Evolutionary conservation across 306 rosid species (phyloP), one percentile per base, ranked within the genome.

Genomic region (Notholithocarpus densiflorus): DNA sequence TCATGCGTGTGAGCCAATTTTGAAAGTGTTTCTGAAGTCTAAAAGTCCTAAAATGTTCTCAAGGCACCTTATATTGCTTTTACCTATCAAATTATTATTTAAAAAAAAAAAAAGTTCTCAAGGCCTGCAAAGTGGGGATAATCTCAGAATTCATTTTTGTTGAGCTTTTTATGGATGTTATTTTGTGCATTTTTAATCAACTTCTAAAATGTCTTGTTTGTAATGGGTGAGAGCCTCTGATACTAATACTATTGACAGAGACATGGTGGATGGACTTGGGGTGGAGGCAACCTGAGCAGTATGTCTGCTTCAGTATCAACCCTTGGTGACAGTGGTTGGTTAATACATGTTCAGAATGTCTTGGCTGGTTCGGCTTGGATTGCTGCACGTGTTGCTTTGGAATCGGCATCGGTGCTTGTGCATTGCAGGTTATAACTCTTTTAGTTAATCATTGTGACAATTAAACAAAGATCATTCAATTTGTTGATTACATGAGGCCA

Each of bases 321-420:
- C 68, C 96, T 95, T 81, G 98, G 97, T 81, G 98, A 95, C 83
- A 91, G 92, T 88, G 99, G 98, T 71, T 95, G 99, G 99, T 76
- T 95, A 80, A 88, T 87, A 80, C 97, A 93, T 72, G 86, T 95
- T 78, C 99, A 95, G 68, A 89, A 77, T 84, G 85, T 95, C 80
- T 90, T 95, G 89, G 99, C 99, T 84, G 98, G 98, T 79, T 92
- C 98, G 60, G 92, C 92, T 77, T 95, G 99, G 99, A 91, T 95
- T 89, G 98, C 98, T 80, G 97, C 99, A 40, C 99, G 96, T 48
- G 90, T 91, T 87, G 93, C 81, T 82, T 81, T 93, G 89, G 99
- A 95, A 85, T 82, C 88, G 0, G 96, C 99, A 73, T 91, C 99
- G 14, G 99, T 95, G 78, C 98, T 95, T 79, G 96, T 93, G 62